Evolutionary conservation across 2,329 filamentous ascomycete species (phyloP).

Genomic region (Trichoderma koningii): DNA sequence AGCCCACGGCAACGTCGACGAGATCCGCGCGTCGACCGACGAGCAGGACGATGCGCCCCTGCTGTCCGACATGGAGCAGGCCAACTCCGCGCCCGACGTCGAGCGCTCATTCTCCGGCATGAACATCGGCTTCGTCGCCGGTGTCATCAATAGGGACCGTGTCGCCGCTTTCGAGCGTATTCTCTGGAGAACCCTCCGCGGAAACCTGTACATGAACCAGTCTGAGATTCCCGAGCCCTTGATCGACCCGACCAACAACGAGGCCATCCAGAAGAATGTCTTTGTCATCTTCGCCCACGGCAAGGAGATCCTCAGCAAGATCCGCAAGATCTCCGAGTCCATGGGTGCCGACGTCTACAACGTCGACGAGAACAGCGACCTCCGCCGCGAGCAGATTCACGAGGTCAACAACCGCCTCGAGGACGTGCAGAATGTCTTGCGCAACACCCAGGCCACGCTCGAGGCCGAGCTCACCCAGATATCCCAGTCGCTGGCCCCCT

Average conservation of each 20-base stretch:
- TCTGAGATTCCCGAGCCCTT: slow-evolving; percentile 95
- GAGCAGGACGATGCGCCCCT: slow-evolving; percentile 85
- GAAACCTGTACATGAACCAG: slow-evolving; percentile 99
- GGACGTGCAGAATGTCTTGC: slow-evolving; percentile 88
- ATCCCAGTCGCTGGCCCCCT: slow-evolving; percentile 85
- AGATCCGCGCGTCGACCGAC: slow-evolving; percentile 87
- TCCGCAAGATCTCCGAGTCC: slow-evolving; percentile 97
- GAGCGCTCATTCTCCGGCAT: slow-evolving; percentile 92
- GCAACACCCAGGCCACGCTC: slow-evolving; percentile 92
- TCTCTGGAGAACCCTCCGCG: slow-evolving; percentile 92
- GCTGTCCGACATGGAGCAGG: slow-evolving; percentile 88
- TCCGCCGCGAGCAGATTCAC: slow-evolving; percentile 92
- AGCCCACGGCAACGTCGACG: slow-evolving; percentile 93
- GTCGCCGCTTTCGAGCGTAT: slow-evolving; percentile 97
- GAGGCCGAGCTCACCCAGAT: slow-evolving; percentile 93
- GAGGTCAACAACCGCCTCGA: slow-evolving; percentile 93
- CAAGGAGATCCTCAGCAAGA: slow-evolving; percentile 97
- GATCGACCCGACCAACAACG: slow-evolving; percentile 88
- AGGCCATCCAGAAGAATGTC: slow-evolving; percentile 92
- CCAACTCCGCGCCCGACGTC: slow-evolving; percentile 64
- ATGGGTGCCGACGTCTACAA: slow-evolving; percentile 94
- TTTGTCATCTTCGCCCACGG: slow-evolving; percentile 99
- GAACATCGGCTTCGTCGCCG: slow-evolving; percentile 98
- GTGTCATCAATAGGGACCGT: slow-evolving; percentile 89
- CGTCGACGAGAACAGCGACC: slow-evolving; percentile 95